Conservation (phyloP, 1,284 basidiomycete species). For the Cryptococcus neoformans region DNA sequence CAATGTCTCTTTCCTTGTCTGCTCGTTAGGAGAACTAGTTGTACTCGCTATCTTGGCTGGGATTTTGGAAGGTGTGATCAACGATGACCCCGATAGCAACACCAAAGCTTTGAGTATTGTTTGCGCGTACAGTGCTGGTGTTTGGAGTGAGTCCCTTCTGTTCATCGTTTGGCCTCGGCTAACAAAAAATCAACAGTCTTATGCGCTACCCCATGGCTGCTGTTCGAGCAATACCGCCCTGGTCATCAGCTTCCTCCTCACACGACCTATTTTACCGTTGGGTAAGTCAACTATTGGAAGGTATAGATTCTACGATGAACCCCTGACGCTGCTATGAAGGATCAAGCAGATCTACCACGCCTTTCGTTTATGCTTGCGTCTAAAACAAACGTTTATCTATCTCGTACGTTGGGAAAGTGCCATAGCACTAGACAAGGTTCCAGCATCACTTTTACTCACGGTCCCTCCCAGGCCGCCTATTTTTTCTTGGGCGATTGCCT, state of each 20-base stretch:
- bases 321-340: constrained; percentile 52
- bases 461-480: constrained; percentile 55
- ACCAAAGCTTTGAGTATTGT: constrained; percentile 71
- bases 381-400: constrained; percentile 60
- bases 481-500: constrained; percentile 69
- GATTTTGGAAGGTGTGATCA: constrained; percentile 63
- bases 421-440: neutral
- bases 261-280: constrained; percentile 61
- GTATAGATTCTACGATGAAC: neutral
- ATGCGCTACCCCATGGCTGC: constrained; percentile 73
- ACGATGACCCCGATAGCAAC: constrained; percentile 74
- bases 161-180: neutral
- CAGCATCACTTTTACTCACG: constrained; percentile 6
- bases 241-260: constrained; percentile 66
- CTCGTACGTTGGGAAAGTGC: constrained; percentile 13
- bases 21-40: constrained; percentile 66
- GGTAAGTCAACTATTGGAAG: constrained; percentile 39
- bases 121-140: constrained; percentile 69
- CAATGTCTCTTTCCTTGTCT: constrained; percentile 72
- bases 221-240: constrained; percentile 72
- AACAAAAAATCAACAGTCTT: constrained; percentile 53
- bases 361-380: constrained; percentile 61
- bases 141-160: constrained; percentile 61
- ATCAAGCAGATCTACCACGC: constrained; percentile 63
- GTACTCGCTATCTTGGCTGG: constrained; percentile 73